These are phyloP conservation scores for Kwoniella botswanensis DNA, from an alignment of 768 basidiomycete genomes.

Conservation along the genomic window DNA sequence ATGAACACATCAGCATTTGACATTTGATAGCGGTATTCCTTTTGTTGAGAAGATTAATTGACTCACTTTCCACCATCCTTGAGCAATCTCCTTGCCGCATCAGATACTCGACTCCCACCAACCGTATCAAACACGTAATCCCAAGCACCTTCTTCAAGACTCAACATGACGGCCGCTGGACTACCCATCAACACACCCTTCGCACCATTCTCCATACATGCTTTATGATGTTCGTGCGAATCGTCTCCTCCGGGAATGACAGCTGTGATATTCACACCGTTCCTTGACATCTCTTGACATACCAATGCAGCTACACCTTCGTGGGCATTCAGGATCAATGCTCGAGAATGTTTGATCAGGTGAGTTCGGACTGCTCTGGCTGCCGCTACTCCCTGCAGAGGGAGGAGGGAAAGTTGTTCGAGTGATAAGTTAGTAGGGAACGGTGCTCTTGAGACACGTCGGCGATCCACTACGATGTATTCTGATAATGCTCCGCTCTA, in stretches of 20 bases:
- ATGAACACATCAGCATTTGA: no score
- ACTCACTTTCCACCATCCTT: slow-evolving; percentile 61
- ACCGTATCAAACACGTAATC: slow-evolving; percentile 83
- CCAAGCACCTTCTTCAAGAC: slow-evolving; percentile 63
- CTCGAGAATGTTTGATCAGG: slow-evolving; percentile 60
- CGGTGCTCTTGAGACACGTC: slow-evolving; percentile 74
- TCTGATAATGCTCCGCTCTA: slow-evolving; percentile 88
- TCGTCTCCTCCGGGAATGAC: slow-evolving; percentile 64
- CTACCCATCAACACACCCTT: slow-evolving; percentile 74
- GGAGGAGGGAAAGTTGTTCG: slow-evolving; percentile 79
- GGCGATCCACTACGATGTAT: slow-evolving; percentile 81
- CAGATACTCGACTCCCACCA: slow-evolving; percentile 80
- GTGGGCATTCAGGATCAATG: slow-evolving; percentile 66
- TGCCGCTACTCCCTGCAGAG: slow-evolving; percentile 78
- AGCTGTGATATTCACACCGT: slow-evolving; percentile 76
- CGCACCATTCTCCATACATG: slow-evolving; percentile 71
- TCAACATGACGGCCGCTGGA: slow-evolving; percentile 65
- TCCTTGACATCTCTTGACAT: slow-evolving; percentile 72
- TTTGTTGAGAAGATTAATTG: neutral
- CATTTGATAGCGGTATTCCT: no score
- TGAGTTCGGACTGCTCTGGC: slow-evolving; percentile 79
- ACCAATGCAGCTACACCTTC: slow-evolving; percentile 72
- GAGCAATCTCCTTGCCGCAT: slow-evolving; percentile 68
- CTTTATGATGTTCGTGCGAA: slow-evolving; percentile 60
- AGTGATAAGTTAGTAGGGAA: slow-evolving; percentile 66